A percentile compares a stretch with the other conserved stretches of the same genome.
Conservation (phyloP, 2,329 filamentous ascomycete genomes). For the Pseudophaeomoniella oleicola region DNA sequence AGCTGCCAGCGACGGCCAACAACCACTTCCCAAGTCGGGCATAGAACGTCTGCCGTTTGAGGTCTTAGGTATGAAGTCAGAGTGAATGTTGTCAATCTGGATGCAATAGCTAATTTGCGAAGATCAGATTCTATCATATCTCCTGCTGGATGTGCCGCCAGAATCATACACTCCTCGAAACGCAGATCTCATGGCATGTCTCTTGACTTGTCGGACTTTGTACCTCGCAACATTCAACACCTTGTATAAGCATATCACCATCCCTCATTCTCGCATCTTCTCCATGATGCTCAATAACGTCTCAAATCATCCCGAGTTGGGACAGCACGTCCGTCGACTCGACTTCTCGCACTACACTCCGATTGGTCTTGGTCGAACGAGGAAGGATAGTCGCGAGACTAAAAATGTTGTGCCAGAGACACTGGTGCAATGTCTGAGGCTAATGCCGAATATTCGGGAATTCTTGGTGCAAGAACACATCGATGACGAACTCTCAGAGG, state of each 20-base stretch:
- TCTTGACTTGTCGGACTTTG: slow-evolving; percentile 61
- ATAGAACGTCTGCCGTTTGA: not conserved
- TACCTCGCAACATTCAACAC: slow-evolving; percentile 60
- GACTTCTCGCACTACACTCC: slow-evolving; percentile 83
- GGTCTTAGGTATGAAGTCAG: not conserved
- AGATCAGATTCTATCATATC: slow-evolving; percentile 61
- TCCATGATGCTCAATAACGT: slow-evolving; percentile 65
- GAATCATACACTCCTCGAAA: slow-evolving; percentile 65
- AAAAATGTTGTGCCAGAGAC: slow-evolving; percentile 64
- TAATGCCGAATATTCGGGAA: slow-evolving; percentile 61
- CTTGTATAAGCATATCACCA: slow-evolving; percentile 65
- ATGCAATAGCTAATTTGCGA: slow-evolving; percentile 1
- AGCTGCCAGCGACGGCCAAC: not conserved
- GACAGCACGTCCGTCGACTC: slow-evolving; percentile 60
- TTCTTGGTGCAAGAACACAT: slow-evolving; percentile 70
- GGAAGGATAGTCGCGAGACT: slow-evolving; percentile 58
- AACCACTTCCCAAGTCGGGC: not conserved
- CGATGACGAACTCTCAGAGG: slow-evolving; percentile 56
- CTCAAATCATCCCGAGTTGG: slow-evolving; percentile 49
- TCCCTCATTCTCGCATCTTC: slow-evolving; percentile 72
- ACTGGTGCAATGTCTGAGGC: slow-evolving; percentile 53
- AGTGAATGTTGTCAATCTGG: not conserved
- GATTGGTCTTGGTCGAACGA: slow-evolving; percentile 59
- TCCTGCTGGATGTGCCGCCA: slow-evolving; percentile 60
- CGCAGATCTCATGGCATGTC: slow-evolving; percentile 59